These are phyloP conservation scores for Penicillium antarcticum DNA, from an alignment of 495 filamentous ascomycete species.

Conservation along the genomic window DNA sequence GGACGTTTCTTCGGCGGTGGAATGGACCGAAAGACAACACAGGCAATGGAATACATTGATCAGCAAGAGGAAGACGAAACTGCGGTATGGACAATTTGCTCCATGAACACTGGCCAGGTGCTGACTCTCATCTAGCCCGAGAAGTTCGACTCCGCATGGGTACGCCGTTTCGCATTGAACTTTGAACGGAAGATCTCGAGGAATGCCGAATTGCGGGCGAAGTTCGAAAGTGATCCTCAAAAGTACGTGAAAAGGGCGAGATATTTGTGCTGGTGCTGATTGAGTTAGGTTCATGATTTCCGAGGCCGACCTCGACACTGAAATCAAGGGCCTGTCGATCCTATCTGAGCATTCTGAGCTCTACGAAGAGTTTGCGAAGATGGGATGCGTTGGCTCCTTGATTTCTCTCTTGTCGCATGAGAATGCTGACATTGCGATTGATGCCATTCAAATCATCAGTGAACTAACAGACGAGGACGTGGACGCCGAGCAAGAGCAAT, in stretches of 20 bases:
- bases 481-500: slow-evolving; percentile 76
- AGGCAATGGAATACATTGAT: slow-evolving; percentile 90
- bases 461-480: slow-evolving; percentile 97
- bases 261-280: slow-evolving; percentile 4
- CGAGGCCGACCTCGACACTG: slow-evolving; percentile 89
- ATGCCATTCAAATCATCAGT: slow-evolving; percentile 81
- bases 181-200: slow-evolving; percentile 90
- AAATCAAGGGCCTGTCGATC: slow-evolving; percentile 84
- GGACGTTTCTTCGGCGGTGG: slow-evolving; percentile 95
- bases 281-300: slow-evolving; percentile 64
- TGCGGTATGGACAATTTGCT: slow-evolving; percentile 23
- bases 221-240: slow-evolving; percentile 78
- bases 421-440: slow-evolving; percentile 96
- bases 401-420: slow-evolving; percentile 86
- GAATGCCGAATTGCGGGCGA: slow-evolving; percentile 89
- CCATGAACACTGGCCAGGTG: not conserved
- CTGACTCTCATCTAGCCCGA: slow-evolving; percentile 49
- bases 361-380: slow-evolving; percentile 75
- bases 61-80: slow-evolving; percentile 57
- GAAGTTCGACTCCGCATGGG: slow-evolving; percentile 80
- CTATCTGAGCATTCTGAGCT: slow-evolving; percentile 83
- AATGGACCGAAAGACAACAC: slow-evolving; percentile 71
- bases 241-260: slow-evolving; percentile 56
- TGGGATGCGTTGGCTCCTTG: slow-evolving; percentile 73
- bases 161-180: slow-evolving; percentile 73